A percentile compares a stretch with the other conserved stretches of the same genome.
phyloP scores from a whole-genome alignment of 2,329 filamentous ascomycete species.

The Verticillium isaacii region DNA sequence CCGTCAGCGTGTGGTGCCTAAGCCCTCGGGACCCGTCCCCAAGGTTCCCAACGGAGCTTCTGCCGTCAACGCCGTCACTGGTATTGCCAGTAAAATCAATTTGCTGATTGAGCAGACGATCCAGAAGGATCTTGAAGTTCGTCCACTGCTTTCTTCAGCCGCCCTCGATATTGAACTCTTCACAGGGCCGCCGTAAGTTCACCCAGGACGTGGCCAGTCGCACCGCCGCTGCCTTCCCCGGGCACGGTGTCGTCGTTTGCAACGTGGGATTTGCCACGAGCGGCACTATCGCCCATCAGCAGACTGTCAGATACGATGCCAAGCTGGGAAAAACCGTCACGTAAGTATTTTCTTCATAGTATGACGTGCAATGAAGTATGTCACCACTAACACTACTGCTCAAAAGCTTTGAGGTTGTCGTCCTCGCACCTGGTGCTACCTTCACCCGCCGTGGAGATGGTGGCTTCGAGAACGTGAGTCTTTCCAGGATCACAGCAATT shows the following conservation, averaged over 20 bases:
- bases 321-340: background rate
- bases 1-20: background rate
- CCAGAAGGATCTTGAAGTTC: background rate
- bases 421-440: background rate
- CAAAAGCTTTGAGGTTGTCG: background rate
- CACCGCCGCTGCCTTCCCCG: background rate
- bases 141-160: background rate
- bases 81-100: background rate
- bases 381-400: background rate
- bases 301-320: background rate
- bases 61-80: background rate
- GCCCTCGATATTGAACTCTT: background rate
- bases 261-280: background rate
- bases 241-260: background rate
- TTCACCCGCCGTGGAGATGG: background rate
- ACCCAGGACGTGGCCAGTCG: background rate
- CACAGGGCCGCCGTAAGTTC: background rate
- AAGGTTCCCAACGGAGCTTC: background rate
- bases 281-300: background rate
- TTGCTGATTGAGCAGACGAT: background rate
- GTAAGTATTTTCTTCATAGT: background rate
- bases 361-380: background rate
- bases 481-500: background rate
- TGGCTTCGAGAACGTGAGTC: constrained; percentile 1
- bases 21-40: background rate